Base-by-base conservation (phyloP, 2,329 filamentous ascomycete genomes). In the Fusarium annulatum region DNA sequence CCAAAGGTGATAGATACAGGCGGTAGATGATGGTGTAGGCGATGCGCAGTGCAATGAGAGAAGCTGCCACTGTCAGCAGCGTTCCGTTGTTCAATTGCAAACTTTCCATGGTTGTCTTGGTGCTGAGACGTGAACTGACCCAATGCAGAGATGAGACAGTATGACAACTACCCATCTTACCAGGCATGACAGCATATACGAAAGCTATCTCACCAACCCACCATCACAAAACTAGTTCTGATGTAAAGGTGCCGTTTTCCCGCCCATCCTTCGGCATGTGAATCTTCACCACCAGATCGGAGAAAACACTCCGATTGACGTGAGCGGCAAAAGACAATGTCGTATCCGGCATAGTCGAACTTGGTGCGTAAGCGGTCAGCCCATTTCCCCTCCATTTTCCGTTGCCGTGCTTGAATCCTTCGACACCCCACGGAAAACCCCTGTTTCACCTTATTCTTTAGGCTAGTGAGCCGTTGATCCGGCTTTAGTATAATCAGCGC, bases 91-190 rank as follows among this genome's bases (percentile, higher is more conserved):
- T 34, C 26, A 53, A 10, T 23, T 53, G 45, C 5, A 53, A 34
- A 21, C 5, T 21, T 6, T 30, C 30, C 58, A 61, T 61, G 9
- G 3, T 34, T 7, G 3, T 16, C 21, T 9, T 23, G 7, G 21
- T 34, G 5, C 5, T 2, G n/a, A 34, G 0, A 2, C 11, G 36
- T 36, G 0, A 12, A 23, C 6, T 19, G 2, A 16, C n/a, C 11
- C 11, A 36, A 8, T 7, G 16, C 2, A 26, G 11, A 21, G n/a
- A 16, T 6, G 33, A 21, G 18, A 26, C 5, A 11, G 18, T 16
- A 19, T 7, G 16, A 2, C 28, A 16, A 26, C 19, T n/a, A 48
- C 14, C 16, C 14, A 36, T 8, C 7, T 10, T 58, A 7, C 9
- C 21, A 11, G 9, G 18, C 23, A 26, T 58, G 39, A 34, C 33